These are phyloP conservation scores for Glycine latifolia DNA, from an alignment of 306 rosid species.

Conservation along the genomic window DNA sequence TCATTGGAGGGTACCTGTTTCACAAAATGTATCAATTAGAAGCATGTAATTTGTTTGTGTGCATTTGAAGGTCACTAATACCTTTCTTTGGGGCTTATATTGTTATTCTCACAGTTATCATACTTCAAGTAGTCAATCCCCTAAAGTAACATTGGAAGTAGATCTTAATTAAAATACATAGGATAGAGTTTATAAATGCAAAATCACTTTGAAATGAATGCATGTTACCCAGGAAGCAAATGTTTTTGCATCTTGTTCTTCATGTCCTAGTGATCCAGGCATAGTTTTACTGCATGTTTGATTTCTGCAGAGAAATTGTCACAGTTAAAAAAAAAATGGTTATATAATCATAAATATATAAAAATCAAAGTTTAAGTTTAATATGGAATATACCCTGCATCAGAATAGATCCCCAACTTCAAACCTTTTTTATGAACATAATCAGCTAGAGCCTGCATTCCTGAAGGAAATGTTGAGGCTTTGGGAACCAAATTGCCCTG, in stretches of 20 bases:
- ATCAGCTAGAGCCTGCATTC: slow-evolving; percentile 76
- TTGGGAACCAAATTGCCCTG: slow-evolving; percentile 78
- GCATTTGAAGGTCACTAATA: slow-evolving; percentile 27
- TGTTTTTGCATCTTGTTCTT: slow-evolving; percentile 77
- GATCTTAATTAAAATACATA: slow-evolving; percentile 2
- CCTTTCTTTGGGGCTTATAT: slow-evolving; percentile 71
- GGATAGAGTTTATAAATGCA: background rate
- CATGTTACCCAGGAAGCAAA: slow-evolving; percentile 81
- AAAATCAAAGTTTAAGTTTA: background rate
- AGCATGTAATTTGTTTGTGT: background rate
- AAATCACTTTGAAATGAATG: slow-evolving; percentile 25
- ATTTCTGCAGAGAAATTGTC: slow-evolving; percentile 47
- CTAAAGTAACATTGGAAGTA: slow-evolving; percentile 45
- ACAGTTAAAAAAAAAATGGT: background rate
- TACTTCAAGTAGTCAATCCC: slow-evolving; percentile 84
- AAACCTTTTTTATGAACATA: slow-evolving; percentile 79
- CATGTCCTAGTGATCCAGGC: slow-evolving; percentile 84
- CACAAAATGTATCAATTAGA: slow-evolving; percentile 23
- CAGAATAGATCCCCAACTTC: slow-evolving; percentile 80
- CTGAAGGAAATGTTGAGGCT: slow-evolving; percentile 74
- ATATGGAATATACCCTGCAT: slow-evolving; percentile 69
- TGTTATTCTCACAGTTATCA: slow-evolving; percentile 68
- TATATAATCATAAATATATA: slow-evolving; percentile 1
- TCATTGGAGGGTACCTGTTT: slow-evolving; percentile 74
- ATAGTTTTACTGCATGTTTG: slow-evolving; percentile 72